Base-by-base conservation (phyloP, 2,329 filamentous ascomycete species). In the Arthrobotrys musiformis region DNA sequence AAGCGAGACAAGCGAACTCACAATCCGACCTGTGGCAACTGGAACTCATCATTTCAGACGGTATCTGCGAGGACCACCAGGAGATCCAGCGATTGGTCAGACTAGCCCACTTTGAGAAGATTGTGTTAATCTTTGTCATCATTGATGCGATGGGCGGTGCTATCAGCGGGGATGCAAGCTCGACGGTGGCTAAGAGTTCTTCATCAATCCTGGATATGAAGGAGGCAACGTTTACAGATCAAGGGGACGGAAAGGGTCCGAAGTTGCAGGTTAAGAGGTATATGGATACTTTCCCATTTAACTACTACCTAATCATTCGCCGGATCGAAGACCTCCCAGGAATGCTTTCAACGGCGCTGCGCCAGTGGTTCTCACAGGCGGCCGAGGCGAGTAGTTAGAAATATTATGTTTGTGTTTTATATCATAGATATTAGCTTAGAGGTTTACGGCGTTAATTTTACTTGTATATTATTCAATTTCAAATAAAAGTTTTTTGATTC, bases 111-210 rank as follows among this genome's bases (percentile, higher is more conserved):
- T 94, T 97, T 83, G 93, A 97, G 84, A 88, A 93, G 15, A 96
- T 99, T 82, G 97, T 99, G 93, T 90, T 98, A 79, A 94, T 99
- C 4, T 99, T 99, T 83, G 93, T 99, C 81, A 92, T 99, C 81
- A 93, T 99, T 82, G 95, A 99, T 85, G 82, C 86, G 22, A 84
- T 84, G 72, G 84, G 84, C 24, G 85, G 86, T 79, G 86, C 86
- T 79, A 84, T 86, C 61, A 87, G 87, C 54, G 79, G 78, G 44
- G 56, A 35, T 17, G 6, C 61, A 2, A 72, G 66, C 7, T n/a
- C n/a, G n/a, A n/a, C n/a, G n/a, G 73, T 64, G 35, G 19, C n/a
- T 1, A 64, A 22, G 19, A 40, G 40, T 13, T 85, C 83, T 8
- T 85, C 83, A 76, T 86, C 85, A 0, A 96, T 99, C 78, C 84